Base-by-base conservation (phyloP, 192 early-diverging fungal species). In the Entomortierella chlamydospora region DNA sequence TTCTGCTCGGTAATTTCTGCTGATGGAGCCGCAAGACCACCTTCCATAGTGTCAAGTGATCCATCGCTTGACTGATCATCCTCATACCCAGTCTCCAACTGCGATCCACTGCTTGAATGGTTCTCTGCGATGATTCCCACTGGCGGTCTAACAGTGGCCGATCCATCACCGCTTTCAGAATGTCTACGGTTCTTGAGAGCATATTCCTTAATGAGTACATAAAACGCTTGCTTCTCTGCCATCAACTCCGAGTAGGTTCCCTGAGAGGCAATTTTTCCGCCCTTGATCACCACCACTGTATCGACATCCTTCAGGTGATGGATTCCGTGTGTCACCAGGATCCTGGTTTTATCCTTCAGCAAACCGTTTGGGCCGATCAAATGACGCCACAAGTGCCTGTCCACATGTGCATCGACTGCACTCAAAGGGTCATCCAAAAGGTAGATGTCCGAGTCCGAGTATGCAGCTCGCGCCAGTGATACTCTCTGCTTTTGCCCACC, bases 401-500 rank as follows among this genome's bases (percentile, higher is more conserved):
- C 73, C 18, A 77, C 73, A 43, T 77, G 73, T 7, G 73, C 73
- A 26, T 77, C 73, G 0, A 98, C 94, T 17, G 95, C 96, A 60
- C 89, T 90, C 49, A 99, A 82, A 12, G 95, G 95, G 56, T 97
- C 96, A 62, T 97, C 95, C 3, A 97, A 66, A 1, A 97, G 77
- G 10, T 93, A 87, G 57, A 96, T 91, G 37, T 95, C 94, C 10
- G 90, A 83, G 61, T 91, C 84, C 15, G 77, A 84, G 81, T 98
- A 96, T 0, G 94, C 82, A 0, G 92, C 83, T 8, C 97, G 86
- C 0, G 96, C 96, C 22, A 98, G 65, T 37, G 92, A 91, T 61
- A 98, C 84, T 0, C 96, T 85, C 50, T 94, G 92, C 60, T 93
- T 93, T 85, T 99, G 97, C 0, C 95, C 96, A n/a, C 94, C 92